Conservation (phyloP, 2,329 filamentous ascomycete species). For the Epichloe amarillans region DNA sequence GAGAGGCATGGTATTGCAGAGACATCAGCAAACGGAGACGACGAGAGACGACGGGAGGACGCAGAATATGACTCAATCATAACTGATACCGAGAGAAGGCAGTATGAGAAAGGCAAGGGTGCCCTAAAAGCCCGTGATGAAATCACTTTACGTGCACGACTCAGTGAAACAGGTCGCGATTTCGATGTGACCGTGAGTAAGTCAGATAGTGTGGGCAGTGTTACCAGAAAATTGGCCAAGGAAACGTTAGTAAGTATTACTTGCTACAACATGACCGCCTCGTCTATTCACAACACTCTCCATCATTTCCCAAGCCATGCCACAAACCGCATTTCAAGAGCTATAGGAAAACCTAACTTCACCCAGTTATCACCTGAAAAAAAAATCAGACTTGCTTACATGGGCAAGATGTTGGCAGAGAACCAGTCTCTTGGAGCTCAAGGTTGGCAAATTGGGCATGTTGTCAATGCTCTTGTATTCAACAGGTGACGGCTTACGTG, state of each 20-base stretch:
- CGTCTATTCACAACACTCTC: not conserved
- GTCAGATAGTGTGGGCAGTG: constrained; percentile 47
- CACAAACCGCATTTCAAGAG: too few species aligned
- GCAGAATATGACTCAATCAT: constrained; percentile 10
- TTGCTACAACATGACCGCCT: constrained; percentile 1
- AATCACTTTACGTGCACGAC: constrained; percentile 44
- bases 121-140: constrained; percentile 38
- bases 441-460: constrained; percentile 61
- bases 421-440: constrained; percentile 50
- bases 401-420: constrained; percentile 69
- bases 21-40: constrained; percentile 21
- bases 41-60: constrained; percentile 9
- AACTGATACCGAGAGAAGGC: constrained; percentile 24
- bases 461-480: constrained; percentile 66
- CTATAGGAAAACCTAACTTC: not conserved
- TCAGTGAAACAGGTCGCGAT: constrained; percentile 56
- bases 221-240: constrained; percentile 46
- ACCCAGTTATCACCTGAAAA: constrained; percentile 42
- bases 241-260: constrained; percentile 6
- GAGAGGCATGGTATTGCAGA: constrained; percentile 19
- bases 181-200: constrained; percentile 43
- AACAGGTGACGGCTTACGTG: constrained; percentile 19
- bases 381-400: constrained; percentile 60
- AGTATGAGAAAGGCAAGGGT: constrained; percentile 48
- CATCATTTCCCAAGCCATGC: not conserved